These are phyloP conservation scores for Trichoderma polysporum DNA, from an alignment of 2,329 filamentous ascomycete species.

Conservation along the genomic window DNA sequence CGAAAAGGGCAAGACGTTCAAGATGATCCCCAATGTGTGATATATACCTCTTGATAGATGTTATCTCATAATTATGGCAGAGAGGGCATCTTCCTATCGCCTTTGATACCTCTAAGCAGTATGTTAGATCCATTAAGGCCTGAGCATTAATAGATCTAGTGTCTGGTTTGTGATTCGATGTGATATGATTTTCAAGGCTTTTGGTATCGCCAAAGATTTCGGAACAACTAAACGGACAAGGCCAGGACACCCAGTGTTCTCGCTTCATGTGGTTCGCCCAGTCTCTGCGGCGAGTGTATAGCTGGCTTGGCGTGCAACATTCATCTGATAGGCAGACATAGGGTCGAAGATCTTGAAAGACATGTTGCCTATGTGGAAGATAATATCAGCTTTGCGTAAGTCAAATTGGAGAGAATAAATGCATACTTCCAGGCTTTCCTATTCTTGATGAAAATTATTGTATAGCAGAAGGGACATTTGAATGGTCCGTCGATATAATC, in stretches of 20 bases:
- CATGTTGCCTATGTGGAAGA: neutral
- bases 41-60: neutral
- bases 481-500: neutral
- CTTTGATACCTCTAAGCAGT: too few species aligned
- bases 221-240: neutral
- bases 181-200: neutral
- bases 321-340: neutral
- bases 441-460: neutral
- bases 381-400: neutral
- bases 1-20: neutral
- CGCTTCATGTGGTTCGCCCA: neutral
- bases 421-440: neutral
- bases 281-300: neutral
- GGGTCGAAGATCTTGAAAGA: neutral
- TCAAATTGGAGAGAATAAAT: neutral
- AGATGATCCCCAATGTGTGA: neutral
- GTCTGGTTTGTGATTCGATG: neutral
- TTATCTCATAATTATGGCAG: neutral
- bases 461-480: neutral
- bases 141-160: neutral
- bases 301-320: neutral
- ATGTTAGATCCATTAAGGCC: neutral
- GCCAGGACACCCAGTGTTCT: neutral
- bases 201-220: neutral
- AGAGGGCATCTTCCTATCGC: neutral